phyloP scores from a whole-genome alignment of 129 eudicot genomes.

The Helianthus tuberosus region DNA sequence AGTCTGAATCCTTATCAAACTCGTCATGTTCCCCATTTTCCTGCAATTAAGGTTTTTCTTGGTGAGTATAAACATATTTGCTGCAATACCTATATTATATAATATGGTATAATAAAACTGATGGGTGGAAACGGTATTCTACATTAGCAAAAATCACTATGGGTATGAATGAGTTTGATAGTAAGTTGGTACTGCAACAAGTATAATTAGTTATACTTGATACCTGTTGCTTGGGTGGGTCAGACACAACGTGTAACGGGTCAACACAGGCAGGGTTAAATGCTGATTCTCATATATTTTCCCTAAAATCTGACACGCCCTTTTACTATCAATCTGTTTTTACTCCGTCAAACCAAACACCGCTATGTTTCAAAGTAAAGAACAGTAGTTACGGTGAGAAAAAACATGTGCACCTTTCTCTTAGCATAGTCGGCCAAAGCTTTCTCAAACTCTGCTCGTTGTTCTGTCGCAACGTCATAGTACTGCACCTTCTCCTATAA shows the following conservation, averaged over 20 bases:
- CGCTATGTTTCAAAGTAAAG: background rate
- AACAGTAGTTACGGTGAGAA: background rate
- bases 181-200: background rate
- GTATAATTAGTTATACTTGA: background rate
- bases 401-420: conserved; percentile 46
- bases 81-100: background rate
- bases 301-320: background rate
- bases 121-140: background rate
- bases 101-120: too few relatives aligned
- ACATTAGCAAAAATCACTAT: background rate
- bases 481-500: conserved; percentile 82
- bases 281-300: conserved; percentile 13
- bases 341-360: background rate
- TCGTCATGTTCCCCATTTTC: conserved; percentile 64
- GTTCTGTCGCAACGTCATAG: conserved; percentile 82
- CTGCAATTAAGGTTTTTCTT: conserved; percentile 37
- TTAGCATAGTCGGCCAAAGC: conserved; percentile 63
- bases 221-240: background rate
- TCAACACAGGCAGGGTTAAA: background rate
- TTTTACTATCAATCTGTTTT: background rate
- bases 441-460: conserved; percentile 77
- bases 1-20: conserved; percentile 58
- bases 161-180: background rate
- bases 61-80: background rate
- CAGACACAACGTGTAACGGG: background rate